Base-by-base conservation (phyloP, 108 stramenopile genomes). In the Epithemia pelagica region DNA sequence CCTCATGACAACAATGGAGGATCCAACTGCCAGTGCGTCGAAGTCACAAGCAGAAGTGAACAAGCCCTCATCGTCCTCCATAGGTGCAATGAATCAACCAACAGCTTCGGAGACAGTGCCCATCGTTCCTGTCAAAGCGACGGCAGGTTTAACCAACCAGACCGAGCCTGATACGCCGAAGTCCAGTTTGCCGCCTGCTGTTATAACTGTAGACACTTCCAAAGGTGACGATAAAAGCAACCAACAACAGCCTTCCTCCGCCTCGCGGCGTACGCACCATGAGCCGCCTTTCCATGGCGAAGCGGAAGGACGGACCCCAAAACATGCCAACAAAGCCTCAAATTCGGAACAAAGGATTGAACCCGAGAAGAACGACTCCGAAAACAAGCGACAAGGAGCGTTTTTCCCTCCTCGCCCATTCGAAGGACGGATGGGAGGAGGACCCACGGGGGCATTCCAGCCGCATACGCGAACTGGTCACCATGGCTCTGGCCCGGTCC, bases 251-350 rank as follows among this genome's bases (percentile, higher is more conserved):
- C 25, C 15, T n/a, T 15, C 28, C 26, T 23, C 10, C 2, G 29
- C 60, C 32, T 32, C 68, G 28, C 33, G 25, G 10, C 52, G 46
- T 23, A n/a, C n/a, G n/a, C 71, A 78, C 29, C 37, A 58, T 59
- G 31, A 46, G 10, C 15, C 37, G 15, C 37, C 5, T 46, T 46
- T 46, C 37, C 15, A 5, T 46, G 29, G 52, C 1, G 66, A 69
- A 18, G 61, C 52, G 5, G 73, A 74, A 68, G 82, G 74, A n/a
- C 65, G 72, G 22, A 82, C 82, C 25, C 82, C 82, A 23, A 82
- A 82, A 56, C 82, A 82, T 65, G 78, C 82, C 24, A 82, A 82
- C 61, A 82, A 78, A 59, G 3, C 61, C 26, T 52, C 25, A 2
- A 22, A 37, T 22, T 10, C 37, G 37, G 37, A 46, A 46, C 37